Conservation (phyloP, 345 rosid species). For the Cardamine occulta region DNA sequence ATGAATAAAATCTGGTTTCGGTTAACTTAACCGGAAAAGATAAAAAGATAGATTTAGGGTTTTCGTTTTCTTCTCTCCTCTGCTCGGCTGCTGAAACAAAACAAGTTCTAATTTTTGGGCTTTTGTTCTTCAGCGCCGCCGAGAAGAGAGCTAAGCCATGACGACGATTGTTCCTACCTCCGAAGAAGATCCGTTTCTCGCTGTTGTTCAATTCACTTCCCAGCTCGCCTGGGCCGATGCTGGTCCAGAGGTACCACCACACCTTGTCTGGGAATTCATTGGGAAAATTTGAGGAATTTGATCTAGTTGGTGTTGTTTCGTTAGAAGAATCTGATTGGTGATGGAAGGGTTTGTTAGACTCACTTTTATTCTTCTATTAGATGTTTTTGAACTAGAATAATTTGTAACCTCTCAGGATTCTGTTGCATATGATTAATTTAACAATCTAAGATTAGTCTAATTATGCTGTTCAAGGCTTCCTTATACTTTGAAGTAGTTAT, state of each 20-base stretch:
- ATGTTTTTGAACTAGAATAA: neutral
- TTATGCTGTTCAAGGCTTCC: neutral
- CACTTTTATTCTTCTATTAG: slow-evolving; percentile 2
- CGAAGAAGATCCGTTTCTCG: slow-evolving; percentile 88
- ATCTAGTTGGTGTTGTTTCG: neutral
- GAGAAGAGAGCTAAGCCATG: slow-evolving; percentile 51
- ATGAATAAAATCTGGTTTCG: neutral
- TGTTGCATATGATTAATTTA: slow-evolving; percentile 1
- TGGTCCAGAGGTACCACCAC: slow-evolving; percentile 76
- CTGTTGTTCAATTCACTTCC: slow-evolving; percentile 91
- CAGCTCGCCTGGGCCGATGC: slow-evolving; percentile 98
- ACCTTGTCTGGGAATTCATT: neutral
- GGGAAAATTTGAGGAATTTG: neutral
- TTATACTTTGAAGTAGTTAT: neutral
- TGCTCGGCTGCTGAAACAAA: slow-evolving; percentile 43
- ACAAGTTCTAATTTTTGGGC: neutral
- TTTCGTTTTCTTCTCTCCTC: slow-evolving; percentile 35
- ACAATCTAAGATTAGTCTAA: neutral
- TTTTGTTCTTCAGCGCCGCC: slow-evolving; percentile 40
- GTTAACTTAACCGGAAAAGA: slow-evolving; percentile 22
- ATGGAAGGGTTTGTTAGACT: neutral
- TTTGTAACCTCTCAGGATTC: neutral
- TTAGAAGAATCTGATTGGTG: slow-evolving; percentile 9
- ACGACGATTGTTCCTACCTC: slow-evolving; percentile 90
- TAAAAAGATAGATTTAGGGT: slow-evolving; percentile 31